Percentiles rank a stretch among this genome's conserved stretches.
These are phyloP conservation scores for Boletales sp. DNA, from an alignment of 768 basidiomycete species.

Conservation along the genomic window DNA sequence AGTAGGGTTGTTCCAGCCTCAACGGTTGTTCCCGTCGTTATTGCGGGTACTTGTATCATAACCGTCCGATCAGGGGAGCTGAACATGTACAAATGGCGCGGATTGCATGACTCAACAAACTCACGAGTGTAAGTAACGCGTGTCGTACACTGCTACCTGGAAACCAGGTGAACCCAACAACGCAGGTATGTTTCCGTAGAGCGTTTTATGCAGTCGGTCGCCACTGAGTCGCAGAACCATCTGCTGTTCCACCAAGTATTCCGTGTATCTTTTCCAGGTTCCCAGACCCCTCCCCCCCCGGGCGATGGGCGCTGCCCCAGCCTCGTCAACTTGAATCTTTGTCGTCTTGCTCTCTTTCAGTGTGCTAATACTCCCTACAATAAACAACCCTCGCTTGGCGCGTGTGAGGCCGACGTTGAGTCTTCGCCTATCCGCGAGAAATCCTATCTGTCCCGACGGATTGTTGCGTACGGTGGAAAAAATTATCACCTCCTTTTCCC, in stretches of 20 bases:
- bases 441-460: constrained; percentile 72
- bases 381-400: constrained; percentile 80
- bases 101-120: neutral
- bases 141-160: constrained; percentile 3
- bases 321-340: constrained; percentile 16
- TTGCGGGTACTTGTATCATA: neutral
- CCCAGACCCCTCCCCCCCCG: constrained; percentile 14
- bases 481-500: constrained; percentile 89
- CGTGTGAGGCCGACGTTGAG: constrained; percentile 91
- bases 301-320: constrained; percentile 6
- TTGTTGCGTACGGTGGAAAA: constrained; percentile 92
- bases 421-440: constrained; percentile 80
- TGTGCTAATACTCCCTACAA: constrained; percentile 71
- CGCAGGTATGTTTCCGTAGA: constrained; percentile 22
- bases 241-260: constrained; percentile 49
- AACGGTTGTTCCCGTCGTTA: constrained; percentile 2
- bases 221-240: constrained; percentile 50
- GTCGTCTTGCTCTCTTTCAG: constrained; percentile 46
- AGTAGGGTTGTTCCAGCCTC: constrained; percentile 8
- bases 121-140: constrained; percentile 11
- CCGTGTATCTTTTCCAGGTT: constrained; percentile 42
- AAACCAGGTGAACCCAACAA: constrained; percentile 3
- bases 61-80: neutral
- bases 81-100: neutral
- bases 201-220: constrained; percentile 36